Evolutionary conservation across 768 basidiomycete genomes (phyloP).

Genomic region (Agrocybe chaxingu): DNA sequence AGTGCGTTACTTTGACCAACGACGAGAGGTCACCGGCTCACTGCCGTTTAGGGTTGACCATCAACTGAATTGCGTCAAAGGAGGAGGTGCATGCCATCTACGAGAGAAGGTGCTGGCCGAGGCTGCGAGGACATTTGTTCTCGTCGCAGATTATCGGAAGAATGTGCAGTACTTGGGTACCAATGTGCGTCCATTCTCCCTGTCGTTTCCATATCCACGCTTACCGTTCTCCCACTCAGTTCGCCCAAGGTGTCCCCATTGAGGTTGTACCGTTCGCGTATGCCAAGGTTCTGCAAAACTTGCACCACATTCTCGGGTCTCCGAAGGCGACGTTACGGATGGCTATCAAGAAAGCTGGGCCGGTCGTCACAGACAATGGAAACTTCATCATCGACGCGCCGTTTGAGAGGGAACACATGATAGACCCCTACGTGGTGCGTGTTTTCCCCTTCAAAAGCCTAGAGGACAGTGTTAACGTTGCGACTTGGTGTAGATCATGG

Average conservation of each 20-base stretch:
- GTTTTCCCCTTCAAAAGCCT: neutral
- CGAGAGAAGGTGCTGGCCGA: conserved; percentile 98
- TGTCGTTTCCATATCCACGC: neutral
- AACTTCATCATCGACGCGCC: conserved; percentile 98
- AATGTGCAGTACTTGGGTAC: conserved; percentile 81
- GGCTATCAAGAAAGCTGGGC: conserved; percentile 92
- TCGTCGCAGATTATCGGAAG: conserved; percentile 96
- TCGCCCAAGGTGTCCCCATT: conserved; percentile 85
- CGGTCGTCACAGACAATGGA: conserved; percentile 95
- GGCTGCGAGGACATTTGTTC: conserved; percentile 78
- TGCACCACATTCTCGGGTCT: conserved; percentile 58
- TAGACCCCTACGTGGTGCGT: conserved; percentile 59
- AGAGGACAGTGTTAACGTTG: neutral
- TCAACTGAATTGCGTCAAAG: conserved; percentile 91
- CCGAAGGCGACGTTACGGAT: conserved; percentile 81
- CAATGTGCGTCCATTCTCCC: conserved; percentile 50
- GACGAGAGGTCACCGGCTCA: neutral
- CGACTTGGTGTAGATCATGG: conserved; percentile 54
- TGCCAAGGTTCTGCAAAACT: conserved; percentile 75
- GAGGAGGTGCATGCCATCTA: conserved; percentile 94
- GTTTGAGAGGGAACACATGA: conserved; percentile 68
- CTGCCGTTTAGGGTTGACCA: conserved; percentile 66
- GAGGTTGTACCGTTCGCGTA: conserved; percentile 98
- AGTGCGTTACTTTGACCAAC: conserved; percentile 48
- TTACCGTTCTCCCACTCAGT: conserved; percentile 41